Conservation (phyloP, 2,329 filamentous ascomycete genomes). For the Geosmithia flava region DNA sequence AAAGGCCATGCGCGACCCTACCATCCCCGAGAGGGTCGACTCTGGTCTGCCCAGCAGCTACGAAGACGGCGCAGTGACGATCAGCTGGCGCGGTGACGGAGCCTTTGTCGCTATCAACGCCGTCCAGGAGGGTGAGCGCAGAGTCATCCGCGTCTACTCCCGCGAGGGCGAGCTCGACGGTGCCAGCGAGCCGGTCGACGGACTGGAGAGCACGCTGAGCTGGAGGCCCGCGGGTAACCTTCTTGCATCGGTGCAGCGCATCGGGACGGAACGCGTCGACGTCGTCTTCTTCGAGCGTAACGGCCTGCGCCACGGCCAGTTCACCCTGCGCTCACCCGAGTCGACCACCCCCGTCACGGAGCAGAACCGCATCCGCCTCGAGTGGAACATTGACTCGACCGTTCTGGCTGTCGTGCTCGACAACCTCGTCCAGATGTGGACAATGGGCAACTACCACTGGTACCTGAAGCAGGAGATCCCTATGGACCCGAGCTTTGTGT, state of each 20-base stretch:
- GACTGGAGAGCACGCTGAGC: constrained; percentile 74
- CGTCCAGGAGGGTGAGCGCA: constrained; percentile 51
- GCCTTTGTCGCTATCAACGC: constrained; percentile 81
- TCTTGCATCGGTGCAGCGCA: constrained; percentile 71
- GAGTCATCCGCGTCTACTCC: constrained; percentile 81
- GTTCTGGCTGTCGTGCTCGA: constrained; percentile 71
- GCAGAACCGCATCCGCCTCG: constrained; percentile 49
- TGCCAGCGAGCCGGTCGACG: constrained; percentile 88
- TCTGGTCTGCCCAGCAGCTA: constrained; percentile 60
- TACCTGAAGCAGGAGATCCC: constrained; percentile 87
- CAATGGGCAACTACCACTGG: constrained; percentile 95
- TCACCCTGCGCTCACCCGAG: constrained; percentile 59
- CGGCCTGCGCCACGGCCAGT: constrained; percentile 91
- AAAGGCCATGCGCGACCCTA: constrained; percentile 78
- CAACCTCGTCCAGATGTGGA: constrained; percentile 83
- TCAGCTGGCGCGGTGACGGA: constrained; percentile 93
- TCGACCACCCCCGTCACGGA: constrained; percentile 33
- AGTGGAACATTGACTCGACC: constrained; percentile 88
- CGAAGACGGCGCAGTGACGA: constrained; percentile 56
- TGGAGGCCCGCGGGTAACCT: constrained; percentile 89
- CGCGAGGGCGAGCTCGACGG: constrained; percentile 85
- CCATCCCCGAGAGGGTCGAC: constrained; percentile 85
- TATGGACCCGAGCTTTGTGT: constrained; percentile 18
- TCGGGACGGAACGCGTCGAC: constrained; percentile 50
- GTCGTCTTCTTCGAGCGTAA: constrained; percentile 96